Percentiles rank a stretch among this genome's conserved stretches.
Conservation (phyloP, 768 basidiomycete species). For the Naematelia encephala region DNA sequence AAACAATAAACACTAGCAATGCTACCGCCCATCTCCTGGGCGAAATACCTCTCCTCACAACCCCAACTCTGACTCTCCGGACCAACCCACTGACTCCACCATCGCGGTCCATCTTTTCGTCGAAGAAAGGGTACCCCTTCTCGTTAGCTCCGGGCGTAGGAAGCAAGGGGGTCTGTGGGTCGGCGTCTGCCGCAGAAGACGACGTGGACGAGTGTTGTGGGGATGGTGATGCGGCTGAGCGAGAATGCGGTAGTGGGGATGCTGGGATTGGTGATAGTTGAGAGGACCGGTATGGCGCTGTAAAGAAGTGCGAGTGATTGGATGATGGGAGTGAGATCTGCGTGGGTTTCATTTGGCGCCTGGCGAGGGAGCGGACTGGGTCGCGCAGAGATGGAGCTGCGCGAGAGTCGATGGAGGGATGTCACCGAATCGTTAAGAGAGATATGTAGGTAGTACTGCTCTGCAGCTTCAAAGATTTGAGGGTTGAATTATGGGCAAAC, state of each 20-base stretch:
- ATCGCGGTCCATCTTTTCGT: neutral
- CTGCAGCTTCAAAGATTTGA: no score
- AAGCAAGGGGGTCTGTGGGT: neutral
- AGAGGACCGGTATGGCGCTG: neutral
- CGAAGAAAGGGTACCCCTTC: neutral
- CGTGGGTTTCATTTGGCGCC: neutral
- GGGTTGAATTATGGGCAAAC: no score
- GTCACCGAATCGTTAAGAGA: no score
- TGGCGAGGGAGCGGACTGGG: neutral
- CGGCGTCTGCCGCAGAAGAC: neutral
- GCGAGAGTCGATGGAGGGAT: neutral
- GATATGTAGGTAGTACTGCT: no score
- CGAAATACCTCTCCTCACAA: neutral
- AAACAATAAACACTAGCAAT: neutral
- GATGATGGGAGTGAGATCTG: neutral
- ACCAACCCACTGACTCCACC: neutral
- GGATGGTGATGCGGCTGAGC: no score
- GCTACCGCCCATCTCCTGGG: neutral
- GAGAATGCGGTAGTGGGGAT: neutral
- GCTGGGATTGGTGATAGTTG: neutral
- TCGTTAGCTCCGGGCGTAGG: neutral
- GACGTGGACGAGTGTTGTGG: no score
- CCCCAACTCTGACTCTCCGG: neutral
- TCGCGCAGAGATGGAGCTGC: neutral
- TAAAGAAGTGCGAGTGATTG: neutral